Base-by-base conservation (phyloP, 306 rosid species). In the Rosa lucieae region DNA sequence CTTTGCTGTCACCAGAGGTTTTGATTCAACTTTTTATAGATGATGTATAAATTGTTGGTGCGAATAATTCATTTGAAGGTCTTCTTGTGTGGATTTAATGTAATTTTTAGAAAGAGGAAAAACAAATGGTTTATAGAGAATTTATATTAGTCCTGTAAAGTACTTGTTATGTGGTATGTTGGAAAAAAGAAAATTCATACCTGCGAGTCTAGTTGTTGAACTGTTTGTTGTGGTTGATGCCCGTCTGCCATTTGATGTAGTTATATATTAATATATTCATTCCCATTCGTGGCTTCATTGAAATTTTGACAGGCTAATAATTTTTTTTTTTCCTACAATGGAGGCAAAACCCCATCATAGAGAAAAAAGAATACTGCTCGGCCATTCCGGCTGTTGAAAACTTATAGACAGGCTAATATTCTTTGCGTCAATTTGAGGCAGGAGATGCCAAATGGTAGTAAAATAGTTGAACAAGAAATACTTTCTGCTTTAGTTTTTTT, bases 61-160 rank as follows among this genome's bases (percentile, higher is more conserved):
- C 90, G 84, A 89, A 93, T 87, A 90, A 88, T 82, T 87, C 83
- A 75, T 87, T 84, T 79, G 82, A 81, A 86, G 75, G 82, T 85
- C 78, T 67, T 83, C 76, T 83, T 80, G 78, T 79, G 78, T 89
- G 70, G 82, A 84, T 72, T 92, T 85, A 70, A 39, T 75, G 44
- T 74, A 84, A 77, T 75, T 75, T 87, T 85, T 87, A 85, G 83
- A 88, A 62, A 47, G 85, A 56, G 43, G 10, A 47, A 66, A 65
- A 49, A 56, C 56, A 77, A 72, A 58, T 48, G 51, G 77, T 87
- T 82, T 74, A 76, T 86, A 85, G 86, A 81, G 86, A 86, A 77
- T 83, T 81, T 79, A 80, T 81, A 80, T 71, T 77, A 59, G 82
- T 83, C 89, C 79, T 80, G 83, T 89, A 85, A 78, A 82, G 81